Evolutionary conservation across 192 early-diverging fungal genomes (phyloP), one percentile per base, ranked within the genome.

Genomic region (Phycomyces nitens): DNA sequence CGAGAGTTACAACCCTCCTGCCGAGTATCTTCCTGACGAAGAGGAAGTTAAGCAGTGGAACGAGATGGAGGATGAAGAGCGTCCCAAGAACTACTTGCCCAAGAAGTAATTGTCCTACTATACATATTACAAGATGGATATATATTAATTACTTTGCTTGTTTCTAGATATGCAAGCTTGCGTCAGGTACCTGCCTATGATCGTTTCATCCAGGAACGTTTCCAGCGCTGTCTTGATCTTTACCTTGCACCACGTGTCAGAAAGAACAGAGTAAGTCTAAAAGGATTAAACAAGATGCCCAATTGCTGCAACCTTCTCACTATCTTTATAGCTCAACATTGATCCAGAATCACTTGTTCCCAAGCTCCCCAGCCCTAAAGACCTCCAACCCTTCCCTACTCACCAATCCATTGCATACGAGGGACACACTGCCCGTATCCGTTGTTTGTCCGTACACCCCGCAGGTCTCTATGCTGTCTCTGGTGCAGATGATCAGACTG

Each of bases 1-100:
- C 54, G 94, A 94, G 71, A 96, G 93, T 65, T 99, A 99, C 79
- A 96, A 98, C 75, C 97, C 97, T 22, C 97, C 97, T 14, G 83
- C 66, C 5, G 97, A 99, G 74, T 98, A 98, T 73, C 71, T 99
- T 56, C 87, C 85, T 14, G 93, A 88, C 6, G 83, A 89, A 8
- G 83, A 91, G 44, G 95, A 99, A 74, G 75, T 76, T 39, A 73
- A 84, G 42, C 82, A 88, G 73, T 96, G 94, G 93, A 77, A 92
- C 55, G 82, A 80, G 1, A 56, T 81, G 56, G 93, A 96, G 52
- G 83, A 88, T 34, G 90, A 94, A 34, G 85, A 92, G 70, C 82
- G 93, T 38, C 74, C 80, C 40, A 85, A 83, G 65, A 81, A 82
- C 53, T 85, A 83, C 58, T 47, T 85, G 21, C 84, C 84, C 10